phyloP scores from a whole-genome alignment of 2,329 filamentous ascomycete species.

The Tolypocladium inflatum region DNA sequence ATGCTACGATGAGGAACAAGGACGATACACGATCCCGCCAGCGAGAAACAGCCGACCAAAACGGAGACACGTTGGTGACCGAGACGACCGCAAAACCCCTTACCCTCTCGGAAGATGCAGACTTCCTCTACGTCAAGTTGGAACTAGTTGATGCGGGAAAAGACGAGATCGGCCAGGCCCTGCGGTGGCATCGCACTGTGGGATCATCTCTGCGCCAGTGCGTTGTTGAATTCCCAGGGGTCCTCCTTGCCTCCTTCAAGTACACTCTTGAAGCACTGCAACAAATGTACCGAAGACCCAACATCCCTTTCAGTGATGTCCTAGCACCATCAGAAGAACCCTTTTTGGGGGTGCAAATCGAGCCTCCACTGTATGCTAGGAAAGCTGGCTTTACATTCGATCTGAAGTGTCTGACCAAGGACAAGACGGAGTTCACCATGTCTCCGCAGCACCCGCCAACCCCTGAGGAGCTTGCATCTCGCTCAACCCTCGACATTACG shows the following conservation, averaged over 20 bases:
- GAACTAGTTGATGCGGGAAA: conserved; percentile 14
- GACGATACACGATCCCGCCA: conserved; percentile 9
- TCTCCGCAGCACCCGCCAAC: conserved; percentile 8
- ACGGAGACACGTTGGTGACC: conserved; percentile 3
- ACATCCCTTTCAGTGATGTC: conserved; percentile 40
- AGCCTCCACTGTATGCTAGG: conserved; percentile 41
- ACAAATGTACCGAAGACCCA: conserved; percentile 30
- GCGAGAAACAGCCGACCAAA: conserved; percentile 4
- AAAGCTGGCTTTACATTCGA: conserved; percentile 39
- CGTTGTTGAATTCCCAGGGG: conserved; percentile 53
- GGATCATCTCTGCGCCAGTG: conserved; percentile 8
- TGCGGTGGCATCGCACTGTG: conserved; percentile 19
- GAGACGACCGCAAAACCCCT: conserved; percentile 5
- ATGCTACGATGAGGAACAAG: conserved; percentile 8
- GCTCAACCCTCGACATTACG: conserved; percentile 40
- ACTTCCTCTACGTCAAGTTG: conserved; percentile 20
- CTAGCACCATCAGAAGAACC: conserved; percentile 23
- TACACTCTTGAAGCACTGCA: conserved; percentile 49
- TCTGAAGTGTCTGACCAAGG: conserved; percentile 21
- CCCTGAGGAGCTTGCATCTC: conserved; percentile 14
- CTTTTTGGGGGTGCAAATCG: conserved; percentile 15
- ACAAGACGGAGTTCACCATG: conserved; percentile 11
- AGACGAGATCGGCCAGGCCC: conserved; percentile 11
- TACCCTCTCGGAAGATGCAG: conserved; percentile 21
- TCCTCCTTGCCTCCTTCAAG: conserved; percentile 48